phyloP scores from a whole-genome alignment of 202 grass and related monocot genomes.

The Setaria viridis region DNA sequence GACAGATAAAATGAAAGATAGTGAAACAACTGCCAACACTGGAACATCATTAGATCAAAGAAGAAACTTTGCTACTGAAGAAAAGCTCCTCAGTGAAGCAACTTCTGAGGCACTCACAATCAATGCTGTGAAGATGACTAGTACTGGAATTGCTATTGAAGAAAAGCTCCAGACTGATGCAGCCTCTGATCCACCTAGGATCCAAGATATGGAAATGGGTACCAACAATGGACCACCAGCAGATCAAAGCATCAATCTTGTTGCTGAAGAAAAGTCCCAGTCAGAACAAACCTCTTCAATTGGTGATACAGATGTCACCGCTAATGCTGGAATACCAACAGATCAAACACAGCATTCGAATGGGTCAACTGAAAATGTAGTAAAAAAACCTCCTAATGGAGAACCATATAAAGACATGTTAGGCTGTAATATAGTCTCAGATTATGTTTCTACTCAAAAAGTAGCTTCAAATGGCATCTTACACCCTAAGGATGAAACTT shows the following conservation, averaged over 20 bases:
- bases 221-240: constrained; percentile 7
- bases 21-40: not conserved
- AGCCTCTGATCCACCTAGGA: constrained; percentile 26
- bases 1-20: constrained; percentile 24
- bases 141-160: constrained; percentile 43
- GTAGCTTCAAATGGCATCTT: constrained; percentile 53
- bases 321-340: constrained; percentile 37
- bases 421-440: constrained; percentile 36
- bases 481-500: constrained; percentile 43
- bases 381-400: constrained; percentile 37
- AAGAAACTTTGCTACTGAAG: constrained; percentile 7
- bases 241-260: constrained; percentile 32
- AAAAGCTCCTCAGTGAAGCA: constrained; percentile 35
- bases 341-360: constrained; percentile 44
- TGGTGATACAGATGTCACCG: constrained; percentile 20
- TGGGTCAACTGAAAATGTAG: constrained; percentile 32
- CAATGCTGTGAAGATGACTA: constrained; percentile 35
- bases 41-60: constrained; percentile 39
- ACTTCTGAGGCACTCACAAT: constrained; percentile 38
- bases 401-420: constrained; percentile 40
- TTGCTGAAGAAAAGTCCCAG: constrained; percentile 39
- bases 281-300: constrained; percentile 33
- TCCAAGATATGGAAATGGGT: constrained; percentile 38
- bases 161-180: constrained; percentile 26
- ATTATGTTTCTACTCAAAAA: constrained; percentile 27